A percentile compares a stretch with the other conserved stretches of the same genome.
These are phyloP conservation scores for Tylopilus sp. DNA, from an alignment of 1,284 basidiomycete species.

Conservation along the genomic window DNA sequence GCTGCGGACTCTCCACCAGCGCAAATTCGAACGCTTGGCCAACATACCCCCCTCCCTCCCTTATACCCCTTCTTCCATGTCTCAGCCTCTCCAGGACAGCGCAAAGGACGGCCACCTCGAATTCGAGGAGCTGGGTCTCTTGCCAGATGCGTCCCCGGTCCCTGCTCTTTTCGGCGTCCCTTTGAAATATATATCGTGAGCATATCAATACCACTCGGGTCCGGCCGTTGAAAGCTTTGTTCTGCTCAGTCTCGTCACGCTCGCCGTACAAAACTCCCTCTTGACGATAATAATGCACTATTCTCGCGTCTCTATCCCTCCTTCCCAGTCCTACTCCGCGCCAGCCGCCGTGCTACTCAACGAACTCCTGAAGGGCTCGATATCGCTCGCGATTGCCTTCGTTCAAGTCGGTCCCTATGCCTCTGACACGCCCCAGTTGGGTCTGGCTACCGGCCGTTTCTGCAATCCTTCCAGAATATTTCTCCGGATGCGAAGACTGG, in stretches of 20 bases:
- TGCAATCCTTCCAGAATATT: conserved; percentile 39
- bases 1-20: conserved; percentile 13
- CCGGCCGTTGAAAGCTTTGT: not conserved
- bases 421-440: conserved; percentile 31
- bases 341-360: conserved; percentile 91
- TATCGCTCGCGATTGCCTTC: conserved; percentile 69
- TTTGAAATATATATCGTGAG: conserved; percentile 80
- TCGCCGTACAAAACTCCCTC: conserved; percentile 91
- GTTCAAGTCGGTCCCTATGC: conserved; percentile 40
- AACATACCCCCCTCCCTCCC: conserved; percentile 1
- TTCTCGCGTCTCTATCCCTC: conserved; percentile 80
- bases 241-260: conserved; percentile 70
- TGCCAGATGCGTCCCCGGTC: conserved; percentile 39
- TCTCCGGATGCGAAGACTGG: conserved; percentile 43
- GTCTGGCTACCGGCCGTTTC: conserved; percentile 26
- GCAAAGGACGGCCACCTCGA: conserved; percentile 43
- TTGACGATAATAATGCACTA: conserved; percentile 94
- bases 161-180: conserved; percentile 69
- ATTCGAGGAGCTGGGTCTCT: conserved; percentile 52
- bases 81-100: conserved; percentile 26
- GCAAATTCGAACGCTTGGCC: not conserved
- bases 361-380: conserved; percentile 87
- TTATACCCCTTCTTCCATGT: conserved; percentile 33
- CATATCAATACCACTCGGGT: conserved; percentile 5
- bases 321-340: conserved; percentile 80